Base-by-base conservation (phyloP, 1,139 yeast genomes). In the Taiozyma sp. region DNA sequence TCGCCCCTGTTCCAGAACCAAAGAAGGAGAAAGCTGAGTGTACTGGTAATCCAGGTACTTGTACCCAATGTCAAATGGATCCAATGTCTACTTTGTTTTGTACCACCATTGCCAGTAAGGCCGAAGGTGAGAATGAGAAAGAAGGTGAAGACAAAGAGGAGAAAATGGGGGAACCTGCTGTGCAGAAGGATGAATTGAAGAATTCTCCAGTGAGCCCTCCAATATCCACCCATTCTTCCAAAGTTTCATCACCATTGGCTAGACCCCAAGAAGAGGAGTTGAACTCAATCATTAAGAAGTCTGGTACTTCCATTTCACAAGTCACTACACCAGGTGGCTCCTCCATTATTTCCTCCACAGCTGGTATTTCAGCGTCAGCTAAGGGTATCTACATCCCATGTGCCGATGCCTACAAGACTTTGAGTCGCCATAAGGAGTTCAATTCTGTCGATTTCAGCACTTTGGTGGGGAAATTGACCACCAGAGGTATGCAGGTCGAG, bases 11-110 rank as follows among this genome's bases (percentile, higher is more conserved):
- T 26, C 54, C 54, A 30, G 57, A 41, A 35, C 45, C 49, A 35
- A 32, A 49, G 8, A 39, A 35, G 4, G 49, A 37, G 32, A 44
- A 48, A 30, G 45, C 43, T 32, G 45, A 58, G 4, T 88, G 95
- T 66, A 85, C 93, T 0, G 96, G 95, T 0, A 81, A 86, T 61
- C 96, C 97, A 16, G 97, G 96, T 6, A 82, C 90, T 8, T 90
- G 97, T 66, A 69, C 71, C 22, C 95, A 86, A 68, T 90, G 97
- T 68, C 95, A 85, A 62, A 67, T 74, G 52, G 96, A 89, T 65
- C 96, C 96, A 42, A 83, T 88, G 90, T 85, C 93, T 6, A 88
- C 95, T 1, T 71, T 88, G 41, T 89, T 89, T 70, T 89, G 97
- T 69, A 83, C 95, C 1, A 86, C 96, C 0, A 82, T 88, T 42